phyloP scores from a whole-genome alignment of 2,329 filamentous ascomycete species.

The Fusarium virguliforme region DNA sequence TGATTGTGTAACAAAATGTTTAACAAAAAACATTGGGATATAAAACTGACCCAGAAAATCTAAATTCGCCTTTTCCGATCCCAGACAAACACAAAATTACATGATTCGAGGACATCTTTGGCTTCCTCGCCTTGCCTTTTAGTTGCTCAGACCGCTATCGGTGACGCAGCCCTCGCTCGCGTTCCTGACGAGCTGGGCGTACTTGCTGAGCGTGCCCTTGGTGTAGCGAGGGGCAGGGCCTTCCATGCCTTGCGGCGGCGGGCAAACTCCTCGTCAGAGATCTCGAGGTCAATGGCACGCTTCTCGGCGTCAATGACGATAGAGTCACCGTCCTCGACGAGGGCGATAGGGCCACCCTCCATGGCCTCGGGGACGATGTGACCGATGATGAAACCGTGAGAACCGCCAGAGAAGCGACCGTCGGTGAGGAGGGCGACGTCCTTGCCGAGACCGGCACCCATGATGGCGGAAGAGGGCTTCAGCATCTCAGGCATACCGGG shows the following conservation, averaged over 20 bases:
- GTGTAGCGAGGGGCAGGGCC: constrained; percentile 70
- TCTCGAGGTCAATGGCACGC: constrained; percentile 76
- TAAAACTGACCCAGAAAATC: constrained; percentile 39
- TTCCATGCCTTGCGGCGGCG: constrained; percentile 74
- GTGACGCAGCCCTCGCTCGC: constrained; percentile 74
- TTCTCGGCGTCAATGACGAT: constrained; percentile 88
- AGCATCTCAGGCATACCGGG: constrained; percentile 97
- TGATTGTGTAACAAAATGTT: not conserved
- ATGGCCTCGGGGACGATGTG: constrained; percentile 91
- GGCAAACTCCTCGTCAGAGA: constrained; percentile 76
- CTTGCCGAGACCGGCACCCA: constrained; percentile 87
- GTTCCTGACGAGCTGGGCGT: constrained; percentile 73
- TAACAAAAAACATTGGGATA: constrained; percentile 33
- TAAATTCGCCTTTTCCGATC: constrained; percentile 53
- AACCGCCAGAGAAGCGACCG: constrained; percentile 84
- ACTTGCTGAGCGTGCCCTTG: constrained; percentile 80
- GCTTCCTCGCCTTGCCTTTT: constrained; percentile 26
- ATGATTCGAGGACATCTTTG: constrained; percentile 30
- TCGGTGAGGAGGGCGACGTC: constrained; percentile 84
- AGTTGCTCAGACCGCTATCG: constrained; percentile 57
- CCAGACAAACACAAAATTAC: constrained; percentile 46
- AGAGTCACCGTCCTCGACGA: constrained; percentile 85
- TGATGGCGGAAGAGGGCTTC: constrained; percentile 92
- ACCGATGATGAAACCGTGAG: constrained; percentile 89
- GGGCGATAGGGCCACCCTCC: constrained; percentile 86